Base-by-base conservation (phyloP, 495 filamentous ascomycete genomes). In the Podospora appendiculata region DNA sequence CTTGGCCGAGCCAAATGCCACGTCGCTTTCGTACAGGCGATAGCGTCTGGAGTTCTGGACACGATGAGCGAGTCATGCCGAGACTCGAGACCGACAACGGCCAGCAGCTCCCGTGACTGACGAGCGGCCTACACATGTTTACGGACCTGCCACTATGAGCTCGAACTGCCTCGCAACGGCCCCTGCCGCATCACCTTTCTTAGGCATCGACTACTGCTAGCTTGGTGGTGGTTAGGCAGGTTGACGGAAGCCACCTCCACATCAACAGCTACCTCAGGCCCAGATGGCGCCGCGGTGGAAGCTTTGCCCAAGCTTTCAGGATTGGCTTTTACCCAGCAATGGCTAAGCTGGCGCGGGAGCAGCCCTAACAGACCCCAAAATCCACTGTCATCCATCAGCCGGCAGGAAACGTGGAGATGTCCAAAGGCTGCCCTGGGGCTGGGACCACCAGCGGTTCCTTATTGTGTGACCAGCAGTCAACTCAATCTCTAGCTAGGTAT, bases 21-120 rank as follows among this genome's bases (percentile, higher is more conserved):
- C 62, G 64, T 67, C 45, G 59, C 55, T 44, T 35, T 41, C 43
- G 51, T 25, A 5, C 25, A 2, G 25, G 25, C 25, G 25, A 25
- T 5, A 25, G 25, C 25, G 25, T 25, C 25, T 25, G 25, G 25
- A 5, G n/a, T n/a, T n/a, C 25, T 25, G 25, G 2, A 25, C 25
- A 25, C 25, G 5, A 5, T 4, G n/a, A 33, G 60, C 62, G 63
- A 66, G 62, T 65, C 62, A 64, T 55, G 51, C 42, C 14, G 8
- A 35, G 43, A 52, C 33, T 42, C 14, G 8, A 35, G 43, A 52
- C 33, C 57, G 52, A 49, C 41, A 25, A 25, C 25, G 25, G 25
- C 25, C 25, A 25, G 25, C 25, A 25, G 5, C 25, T 25, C 25
- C 25, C 25, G 25, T 25, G 25, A 25, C 25, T 5, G 25, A 25